Base-by-base conservation (phyloP, 495 filamentous ascomycete genomes). In the Penicillium malachiteum region DNA sequence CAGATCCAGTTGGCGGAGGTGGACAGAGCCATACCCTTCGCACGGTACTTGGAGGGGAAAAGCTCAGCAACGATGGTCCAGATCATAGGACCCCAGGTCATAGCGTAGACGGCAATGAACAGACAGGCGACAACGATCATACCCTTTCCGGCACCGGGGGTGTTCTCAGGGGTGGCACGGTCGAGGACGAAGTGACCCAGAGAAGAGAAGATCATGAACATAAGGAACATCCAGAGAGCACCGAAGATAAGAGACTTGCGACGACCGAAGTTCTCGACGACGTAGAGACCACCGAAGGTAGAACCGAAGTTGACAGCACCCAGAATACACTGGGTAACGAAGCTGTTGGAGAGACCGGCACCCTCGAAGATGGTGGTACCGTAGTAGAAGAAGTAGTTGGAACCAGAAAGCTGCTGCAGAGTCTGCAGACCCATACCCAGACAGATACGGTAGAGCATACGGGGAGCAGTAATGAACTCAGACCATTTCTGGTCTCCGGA, bases 1-100 rank as follows among this genome's bases (percentile, higher is more conserved):
- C 86, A 92, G 18, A 84, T 74, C 91, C 91, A 95, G 74, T 93
- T 95, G 34, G 84, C 82, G 8, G 87, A 83, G 0, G 90, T 92
- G 5, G 87, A 84, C 8, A 91, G 63, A 14, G 85, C 85, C 84
- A 91, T 90, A 50, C 79, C 84, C 37, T 83, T 82, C 8, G 87
- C 87, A 44, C 89, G 82, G 63, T 89, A 90, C 50, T 84, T 77
- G 42, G 83, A 81, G 7, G 91, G 90, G 70, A 89, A 95, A 39
- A 93, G 81, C 70, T 96, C 90, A 8, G 86, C 87, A 10, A 84
- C 80, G 32, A 90, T 85, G 16, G 86, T 79, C 90, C 90, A 94
- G 17, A 90, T 76, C 57, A 91, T 86, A 3, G 90, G 91, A 38
- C 87, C 90, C 89, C 89, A 92, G 12, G 87, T 88, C 48, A 78